A percentile compares a stretch with the other conserved stretches of the same genome.
Evolutionary conservation across 768 basidiomycete species (phyloP).

Genomic region (Tylopilus rubrobrunneus): DNA sequence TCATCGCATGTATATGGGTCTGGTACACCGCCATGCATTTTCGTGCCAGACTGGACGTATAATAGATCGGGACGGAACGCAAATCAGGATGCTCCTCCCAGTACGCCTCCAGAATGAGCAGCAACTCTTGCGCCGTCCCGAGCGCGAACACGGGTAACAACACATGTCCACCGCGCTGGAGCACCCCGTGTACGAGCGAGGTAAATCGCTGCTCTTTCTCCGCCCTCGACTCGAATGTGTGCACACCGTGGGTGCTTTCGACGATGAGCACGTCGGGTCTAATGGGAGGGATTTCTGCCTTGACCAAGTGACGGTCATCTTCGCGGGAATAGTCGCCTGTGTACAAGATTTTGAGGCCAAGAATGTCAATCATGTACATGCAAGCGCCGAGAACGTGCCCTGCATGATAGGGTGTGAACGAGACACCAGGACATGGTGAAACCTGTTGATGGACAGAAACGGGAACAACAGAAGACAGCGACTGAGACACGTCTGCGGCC

Average conservation of each 20-base stretch:
- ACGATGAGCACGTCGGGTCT: slow-evolving; percentile 93
- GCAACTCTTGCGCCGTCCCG: slow-evolving; percentile 89
- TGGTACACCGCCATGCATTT: slow-evolving; percentile 89
- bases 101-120: slow-evolving; percentile 92
- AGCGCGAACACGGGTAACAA: slow-evolving; percentile 94
- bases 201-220: slow-evolving; percentile 68
- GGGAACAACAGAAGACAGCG: slow-evolving; percentile 42
- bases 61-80: slow-evolving; percentile 90
- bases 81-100: slow-evolving; percentile 94
- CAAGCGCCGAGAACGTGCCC: slow-evolving; percentile 97
- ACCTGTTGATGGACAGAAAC: slow-evolving; percentile 89
- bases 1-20: slow-evolving; percentile 96
- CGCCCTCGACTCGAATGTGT: slow-evolving; percentile 70
- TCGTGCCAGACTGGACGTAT: slow-evolving; percentile 87
- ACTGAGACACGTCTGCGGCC: too few species aligned
- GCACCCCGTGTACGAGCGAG: slow-evolving; percentile 84
- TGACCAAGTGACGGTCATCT: slow-evolving; percentile 88
- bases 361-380: slow-evolving; percentile 96
- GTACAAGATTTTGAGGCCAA: slow-evolving; percentile 89
- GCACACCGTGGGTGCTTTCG: slow-evolving; percentile 95
- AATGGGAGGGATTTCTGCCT: slow-evolving; percentile 87
- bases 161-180: slow-evolving; percentile 87
- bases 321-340: slow-evolving; percentile 95
- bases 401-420: slow-evolving; percentile 95
- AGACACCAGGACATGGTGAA: slow-evolving; percentile 82